Evolutionary conservation across 1,284 basidiomycete species (phyloP).

Genomic region (Exsudoporus floridanus): DNA sequence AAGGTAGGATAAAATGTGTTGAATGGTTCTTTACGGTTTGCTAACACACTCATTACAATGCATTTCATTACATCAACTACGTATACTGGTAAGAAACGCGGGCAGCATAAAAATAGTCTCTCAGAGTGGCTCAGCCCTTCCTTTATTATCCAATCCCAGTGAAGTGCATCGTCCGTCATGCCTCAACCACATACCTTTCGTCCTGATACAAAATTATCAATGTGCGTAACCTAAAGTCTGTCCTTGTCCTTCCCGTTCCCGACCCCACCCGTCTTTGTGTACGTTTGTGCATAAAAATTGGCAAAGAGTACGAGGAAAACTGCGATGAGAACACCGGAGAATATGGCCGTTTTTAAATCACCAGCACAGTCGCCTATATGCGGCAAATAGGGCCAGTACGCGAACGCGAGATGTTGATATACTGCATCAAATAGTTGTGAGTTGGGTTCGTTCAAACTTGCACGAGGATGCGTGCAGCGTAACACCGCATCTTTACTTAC

Average conservation of each 20-base stretch:
- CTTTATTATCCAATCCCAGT: too few species aligned
- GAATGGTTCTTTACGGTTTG: background rate
- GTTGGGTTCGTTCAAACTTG: constrained; percentile 10
- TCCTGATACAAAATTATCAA: background rate
- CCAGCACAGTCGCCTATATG: constrained; percentile 82
- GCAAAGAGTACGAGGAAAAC: constrained; percentile 90
- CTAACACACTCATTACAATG: background rate
- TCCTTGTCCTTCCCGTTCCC: constrained; percentile 1
- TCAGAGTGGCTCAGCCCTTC: background rate
- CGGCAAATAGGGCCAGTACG: constrained; percentile 66
- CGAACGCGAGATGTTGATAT: constrained; percentile 77
- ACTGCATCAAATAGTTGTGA: constrained; percentile 43
- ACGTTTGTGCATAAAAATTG: constrained; percentile 83
- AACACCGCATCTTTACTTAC: constrained; percentile 50
- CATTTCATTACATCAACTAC: background rate
- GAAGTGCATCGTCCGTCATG: too few species aligned
- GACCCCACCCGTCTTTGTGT: constrained; percentile 47
- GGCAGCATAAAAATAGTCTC: background rate
- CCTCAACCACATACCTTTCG: constrained; percentile 3
- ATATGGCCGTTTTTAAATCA: constrained; percentile 79
- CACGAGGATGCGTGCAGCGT: background rate
- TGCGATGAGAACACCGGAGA: constrained; percentile 82
- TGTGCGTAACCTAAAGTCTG: background rate
- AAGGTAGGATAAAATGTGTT: background rate
- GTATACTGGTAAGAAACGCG: background rate